Conservation (phyloP, 352 stramenopile species). For the Pythium apleroticum region DNA sequence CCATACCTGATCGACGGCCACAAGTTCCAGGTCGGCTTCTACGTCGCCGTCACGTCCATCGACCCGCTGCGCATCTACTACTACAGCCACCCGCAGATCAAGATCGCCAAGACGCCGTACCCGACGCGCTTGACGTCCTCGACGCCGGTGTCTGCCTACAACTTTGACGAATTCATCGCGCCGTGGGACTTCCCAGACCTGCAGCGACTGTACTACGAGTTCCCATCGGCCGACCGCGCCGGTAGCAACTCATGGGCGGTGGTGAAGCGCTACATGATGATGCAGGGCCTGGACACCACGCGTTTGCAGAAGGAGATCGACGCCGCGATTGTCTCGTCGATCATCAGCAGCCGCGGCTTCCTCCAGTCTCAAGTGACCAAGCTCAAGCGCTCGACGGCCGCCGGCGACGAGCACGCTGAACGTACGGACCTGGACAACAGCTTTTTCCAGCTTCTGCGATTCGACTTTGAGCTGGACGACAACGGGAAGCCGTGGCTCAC, state of each 20-base stretch:
- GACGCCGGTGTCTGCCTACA: constrained; percentile 50
- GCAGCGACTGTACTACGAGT: constrained; percentile 57
- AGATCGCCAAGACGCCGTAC: constrained; percentile 71
- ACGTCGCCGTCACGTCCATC: constrained; percentile 81
- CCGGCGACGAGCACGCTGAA: constrained; percentile 23
- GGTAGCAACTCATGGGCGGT: constrained; percentile 72
- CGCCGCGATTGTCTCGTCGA: constrained; percentile 53
- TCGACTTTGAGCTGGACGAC: constrained; percentile 96
- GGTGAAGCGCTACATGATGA: constrained; percentile 61
- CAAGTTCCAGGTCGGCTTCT: constrained; percentile 89
- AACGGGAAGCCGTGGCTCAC: constrained; percentile 94
- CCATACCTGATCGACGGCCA: constrained; percentile 83
- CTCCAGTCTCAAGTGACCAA: constrained; percentile 49
- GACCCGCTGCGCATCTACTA: constrained; percentile 86
- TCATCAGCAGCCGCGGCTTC: constrained; percentile 56
- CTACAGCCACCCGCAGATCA: constrained; percentile 70
- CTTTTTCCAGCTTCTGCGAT: constrained; percentile 95
- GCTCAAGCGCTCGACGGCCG: constrained; percentile 36
- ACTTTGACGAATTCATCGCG: constrained; percentile 65
- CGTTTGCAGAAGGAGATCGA: constrained; percentile 68
- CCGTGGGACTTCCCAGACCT: constrained; percentile 75
- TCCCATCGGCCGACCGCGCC: constrained; percentile 47
- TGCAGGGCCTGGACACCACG: constrained; percentile 59
- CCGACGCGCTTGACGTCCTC: constrained; percentile 39
- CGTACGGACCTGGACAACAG: constrained; percentile 48